A percentile compares a stretch with the other conserved stretches of the same genome.
phyloP scores from a whole-genome alignment of 805 yeast genomes.

The Ogataea angusta region DNA sequence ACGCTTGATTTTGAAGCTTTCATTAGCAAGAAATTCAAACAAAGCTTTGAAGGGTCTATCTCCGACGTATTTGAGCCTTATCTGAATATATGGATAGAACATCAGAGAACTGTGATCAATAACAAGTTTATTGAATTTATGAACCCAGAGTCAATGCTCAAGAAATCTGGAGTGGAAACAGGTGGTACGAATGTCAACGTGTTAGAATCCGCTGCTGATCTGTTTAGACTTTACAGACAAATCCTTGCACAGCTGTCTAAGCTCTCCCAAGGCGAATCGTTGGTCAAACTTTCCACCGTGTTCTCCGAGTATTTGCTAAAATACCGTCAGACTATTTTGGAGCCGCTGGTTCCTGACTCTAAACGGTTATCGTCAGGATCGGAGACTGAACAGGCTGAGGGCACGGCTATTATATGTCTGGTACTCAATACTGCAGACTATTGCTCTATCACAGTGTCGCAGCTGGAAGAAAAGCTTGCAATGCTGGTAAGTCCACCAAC shows the following conservation, averaged over 20 bases:
- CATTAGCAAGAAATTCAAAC: conserved; percentile 60
- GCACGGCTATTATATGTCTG: conserved; percentile 63
- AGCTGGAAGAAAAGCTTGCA: conserved; percentile 61
- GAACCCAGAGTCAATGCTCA: conserved; percentile 50
- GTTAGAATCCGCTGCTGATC: conserved; percentile 80
- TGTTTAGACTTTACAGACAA: conserved; percentile 75
- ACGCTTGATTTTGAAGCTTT: conserved; percentile 82
- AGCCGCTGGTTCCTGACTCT: conserved; percentile 44
- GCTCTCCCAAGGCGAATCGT: conserved; percentile 45
- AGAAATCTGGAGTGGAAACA: conserved; percentile 35
- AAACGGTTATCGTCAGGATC: conserved; percentile 31
- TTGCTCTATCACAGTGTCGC: conserved; percentile 72
- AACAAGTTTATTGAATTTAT: conserved; percentile 63
- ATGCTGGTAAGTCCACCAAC: conserved; percentile 36
- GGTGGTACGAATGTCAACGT: conserved; percentile 46
- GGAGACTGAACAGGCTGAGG: conserved; percentile 47
- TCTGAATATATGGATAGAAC: conserved; percentile 77
- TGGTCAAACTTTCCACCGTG: conserved; percentile 51
- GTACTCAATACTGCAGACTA: conserved; percentile 88
- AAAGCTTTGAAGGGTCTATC: conserved; percentile 42
- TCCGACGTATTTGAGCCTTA: conserved; percentile 82
- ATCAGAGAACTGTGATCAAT: conserved; percentile 67
- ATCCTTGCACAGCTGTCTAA: conserved; percentile 68
- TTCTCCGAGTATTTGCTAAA: conserved; percentile 65
- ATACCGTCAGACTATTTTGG: conserved; percentile 51